These are phyloP conservation scores for Talaromyces stipitatus DNA, from an alignment of 495 filamentous ascomycete species.

Conservation along the genomic window DNA sequence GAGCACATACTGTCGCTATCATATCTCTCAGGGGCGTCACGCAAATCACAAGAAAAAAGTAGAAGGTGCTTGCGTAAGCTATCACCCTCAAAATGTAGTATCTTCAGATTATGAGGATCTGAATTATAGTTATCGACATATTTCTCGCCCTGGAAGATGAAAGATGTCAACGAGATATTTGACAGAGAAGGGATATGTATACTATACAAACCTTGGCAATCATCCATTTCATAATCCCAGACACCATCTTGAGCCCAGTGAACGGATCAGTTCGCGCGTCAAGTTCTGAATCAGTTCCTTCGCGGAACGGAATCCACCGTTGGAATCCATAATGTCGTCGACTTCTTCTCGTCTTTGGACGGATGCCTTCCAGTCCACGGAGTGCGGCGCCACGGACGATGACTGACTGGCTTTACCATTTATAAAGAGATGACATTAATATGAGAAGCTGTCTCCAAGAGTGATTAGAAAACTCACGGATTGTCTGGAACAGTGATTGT, in stretches of 20 bases:
- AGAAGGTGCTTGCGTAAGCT: background rate
- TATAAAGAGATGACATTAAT: background rate
- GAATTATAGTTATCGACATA: background rate
- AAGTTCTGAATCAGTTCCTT: background rate
- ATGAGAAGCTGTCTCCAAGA: background rate
- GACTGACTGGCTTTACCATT: conserved; percentile 59
- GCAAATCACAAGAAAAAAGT: background rate
- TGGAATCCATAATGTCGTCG: conserved; percentile 61
- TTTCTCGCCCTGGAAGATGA: background rate
- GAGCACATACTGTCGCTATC: background rate
- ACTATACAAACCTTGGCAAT: background rate
- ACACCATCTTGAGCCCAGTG: background rate
- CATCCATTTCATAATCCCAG: background rate
- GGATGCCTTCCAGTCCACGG: conserved; percentile 51
- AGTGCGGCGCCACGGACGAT: conserved; percentile 69
- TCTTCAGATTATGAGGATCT: background rate
- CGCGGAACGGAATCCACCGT: background rate
- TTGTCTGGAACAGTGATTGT: background rate
- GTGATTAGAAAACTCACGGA: background rate
- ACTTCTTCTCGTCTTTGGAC: conserved; percentile 59
- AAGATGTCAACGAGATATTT: background rate
- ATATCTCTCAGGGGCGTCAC: background rate
- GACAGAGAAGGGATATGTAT: background rate
- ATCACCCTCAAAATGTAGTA: background rate
- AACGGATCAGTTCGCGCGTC: background rate